phyloP scores from a whole-genome alignment of 1,284 basidiomycete genomes.

The Trametes versicolor region DNA sequence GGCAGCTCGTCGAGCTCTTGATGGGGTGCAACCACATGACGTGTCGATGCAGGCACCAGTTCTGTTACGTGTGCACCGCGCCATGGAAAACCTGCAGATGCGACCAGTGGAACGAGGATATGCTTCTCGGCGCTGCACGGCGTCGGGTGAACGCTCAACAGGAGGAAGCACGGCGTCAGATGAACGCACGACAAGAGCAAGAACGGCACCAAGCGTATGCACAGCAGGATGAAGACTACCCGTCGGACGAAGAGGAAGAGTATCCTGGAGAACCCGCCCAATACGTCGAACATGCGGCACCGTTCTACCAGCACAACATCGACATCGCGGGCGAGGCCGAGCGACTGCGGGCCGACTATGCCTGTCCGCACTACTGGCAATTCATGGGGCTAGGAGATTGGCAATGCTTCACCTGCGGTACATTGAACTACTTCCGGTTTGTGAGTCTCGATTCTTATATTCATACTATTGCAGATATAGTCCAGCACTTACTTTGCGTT shows the following conservation, averaged over 20 bases:
- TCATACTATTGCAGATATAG: not conserved
- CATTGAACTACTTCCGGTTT: not conserved
- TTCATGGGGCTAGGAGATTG: not conserved
- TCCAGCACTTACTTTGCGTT: not conserved
- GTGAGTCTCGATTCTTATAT: not conserved
- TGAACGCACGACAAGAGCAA: too few relatives aligned
- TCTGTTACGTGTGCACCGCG: slow-evolving; percentile 60
- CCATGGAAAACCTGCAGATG: slow-evolving; percentile 64
- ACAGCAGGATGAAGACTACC: slow-evolving; percentile 20
- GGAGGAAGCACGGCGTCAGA: too few relatives aligned
- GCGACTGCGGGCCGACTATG: not conserved
- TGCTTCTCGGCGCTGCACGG: slow-evolving; percentile 46
- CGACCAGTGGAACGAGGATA: slow-evolving; percentile 61
- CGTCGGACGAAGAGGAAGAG: not conserved
- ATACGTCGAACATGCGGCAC: not conserved
- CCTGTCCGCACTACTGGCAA: not conserved
- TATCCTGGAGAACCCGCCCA: not conserved
- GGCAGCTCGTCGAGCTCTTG: slow-evolving; percentile 47
- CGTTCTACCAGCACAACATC: not conserved
- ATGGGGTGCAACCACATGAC: slow-evolving; percentile 53
- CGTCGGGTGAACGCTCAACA: slow-evolving; percentile 42
- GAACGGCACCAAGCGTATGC: slow-evolving; percentile 13
- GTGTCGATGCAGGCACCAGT: slow-evolving; percentile 48
- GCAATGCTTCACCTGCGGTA: not conserved
- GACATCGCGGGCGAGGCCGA: not conserved